Percentiles rank a stretch among this genome's conserved stretches.
phyloP scores from a whole-genome alignment of 768 basidiomycete genomes.

The Pisolithus marmoratus region DNA sequence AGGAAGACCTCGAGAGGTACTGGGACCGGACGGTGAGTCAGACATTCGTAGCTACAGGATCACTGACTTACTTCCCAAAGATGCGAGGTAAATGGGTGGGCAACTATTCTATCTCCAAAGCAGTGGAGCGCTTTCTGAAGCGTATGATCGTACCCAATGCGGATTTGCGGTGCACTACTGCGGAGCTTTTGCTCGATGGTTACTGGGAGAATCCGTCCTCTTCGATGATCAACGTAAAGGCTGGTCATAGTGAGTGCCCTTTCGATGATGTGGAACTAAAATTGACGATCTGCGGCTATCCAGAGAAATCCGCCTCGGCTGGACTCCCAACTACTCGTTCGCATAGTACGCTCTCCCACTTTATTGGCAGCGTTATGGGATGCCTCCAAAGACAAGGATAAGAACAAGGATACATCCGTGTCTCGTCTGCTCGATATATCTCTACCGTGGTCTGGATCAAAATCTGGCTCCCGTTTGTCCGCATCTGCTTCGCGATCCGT shows the following conservation, averaged over 20 bases:
- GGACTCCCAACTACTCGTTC: constrained; percentile 3
- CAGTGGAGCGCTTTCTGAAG: constrained; percentile 61
- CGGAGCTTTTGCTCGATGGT: constrained; percentile 56
- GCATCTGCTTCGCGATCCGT: constrained; percentile 8
- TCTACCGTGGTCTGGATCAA: constrained; percentile 29
- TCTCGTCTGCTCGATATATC: constrained; percentile 30
- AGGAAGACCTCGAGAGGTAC: constrained; percentile 80
- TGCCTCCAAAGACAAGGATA: constrained; percentile 18
- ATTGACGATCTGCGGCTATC: background rate
- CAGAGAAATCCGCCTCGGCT: constrained; percentile 33
- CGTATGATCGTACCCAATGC: constrained; percentile 79
- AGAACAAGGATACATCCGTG: constrained; percentile 22
- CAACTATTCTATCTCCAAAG: constrained; percentile 49
- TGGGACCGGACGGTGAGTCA: constrained; percentile 71
- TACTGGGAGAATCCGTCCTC: constrained; percentile 51
- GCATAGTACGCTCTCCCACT: constrained; percentile 13
- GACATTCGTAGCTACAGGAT: background rate
- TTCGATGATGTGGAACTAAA: background rate
- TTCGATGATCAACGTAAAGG: constrained; percentile 12
- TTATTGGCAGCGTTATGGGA: constrained; percentile 15
- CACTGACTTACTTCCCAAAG: constrained; percentile 27
- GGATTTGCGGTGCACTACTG: constrained; percentile 69
- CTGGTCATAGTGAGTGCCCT: constrained; percentile 37
- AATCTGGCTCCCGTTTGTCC: constrained; percentile 11
- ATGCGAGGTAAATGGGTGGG: constrained; percentile 86